Base-by-base conservation (phyloP, 2,329 filamentous ascomycete species). In the Sclerotinia sclerotiorum region DNA sequence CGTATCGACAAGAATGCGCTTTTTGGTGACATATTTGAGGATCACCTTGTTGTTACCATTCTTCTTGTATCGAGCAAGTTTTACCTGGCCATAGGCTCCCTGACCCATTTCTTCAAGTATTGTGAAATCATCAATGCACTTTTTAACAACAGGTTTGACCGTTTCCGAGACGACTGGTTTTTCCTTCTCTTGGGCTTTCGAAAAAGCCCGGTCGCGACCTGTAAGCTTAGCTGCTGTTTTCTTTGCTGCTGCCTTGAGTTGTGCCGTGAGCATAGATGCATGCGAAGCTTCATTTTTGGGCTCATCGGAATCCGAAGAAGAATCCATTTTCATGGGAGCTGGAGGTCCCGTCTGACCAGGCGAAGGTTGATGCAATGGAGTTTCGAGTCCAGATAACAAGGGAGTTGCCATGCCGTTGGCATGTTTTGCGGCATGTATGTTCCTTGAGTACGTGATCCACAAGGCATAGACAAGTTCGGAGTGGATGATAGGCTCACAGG, bases 101-200 rank as follows among this genome's bases (percentile, higher is more conserved):
- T 97, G 93, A 5, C 95, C 95, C 94, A 99, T 98, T 70, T 99
- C 95, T 80, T 99, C 95, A 17, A 99, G 83, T 70, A 99, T 94
- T 54, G 89, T 85, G 78, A 97, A 99, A 77, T 97, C 93, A 65
- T 90, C 84, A 72, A 99, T 98, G 0, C 87, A 89, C 79, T 95
- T 95, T 81, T 96, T 97, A 73, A 82, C 77, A 35, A 78, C 70
- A n/a, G 73, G 71, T 55, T 77, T 77, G 73, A 82, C 70, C 72
- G 81, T 74, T 1, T 74, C 76, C 5, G 80, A 69, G 19, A 69
- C 51, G 5, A 68, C 68, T 15, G 78, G 70, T 68, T 78, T 77
- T 51, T 80, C 80, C 39, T 76, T 70, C 71, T 78, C 78, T 46
- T 78, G 73, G 51, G 70, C 58, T 29, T 75, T 69, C 21, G 76